phyloP scores from a whole-genome alignment of 306 rosid genomes.

The Oxytropis ochrocephala region DNA sequence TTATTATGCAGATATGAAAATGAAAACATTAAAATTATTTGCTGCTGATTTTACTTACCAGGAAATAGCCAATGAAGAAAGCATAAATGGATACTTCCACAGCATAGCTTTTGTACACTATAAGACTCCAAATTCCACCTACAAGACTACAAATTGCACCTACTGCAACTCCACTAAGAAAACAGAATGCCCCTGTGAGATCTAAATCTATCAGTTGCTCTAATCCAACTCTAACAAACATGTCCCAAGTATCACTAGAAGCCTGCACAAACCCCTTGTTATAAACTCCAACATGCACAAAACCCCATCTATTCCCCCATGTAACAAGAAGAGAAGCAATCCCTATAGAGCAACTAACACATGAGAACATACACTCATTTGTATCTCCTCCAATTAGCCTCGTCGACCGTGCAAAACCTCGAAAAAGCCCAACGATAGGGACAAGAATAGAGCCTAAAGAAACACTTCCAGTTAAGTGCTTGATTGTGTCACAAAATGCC shows the following conservation, averaged over 20 bases:
- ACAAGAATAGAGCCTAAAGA: conserved; percentile 53
- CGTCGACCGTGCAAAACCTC: conserved; percentile 46
- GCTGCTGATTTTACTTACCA: conserved; percentile 43
- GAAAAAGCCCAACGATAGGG: conserved; percentile 39
- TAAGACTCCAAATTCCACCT: conserved; percentile 60
- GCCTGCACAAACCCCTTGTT: conserved; percentile 66
- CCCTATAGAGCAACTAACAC: conserved; percentile 56
- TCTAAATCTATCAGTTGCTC: conserved; percentile 46
- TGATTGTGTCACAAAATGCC: conserved; percentile 44
- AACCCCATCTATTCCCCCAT: conserved; percentile 73
- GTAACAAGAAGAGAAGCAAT: conserved; percentile 45
- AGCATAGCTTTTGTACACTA: conserved; percentile 48
- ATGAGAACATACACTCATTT: conserved; percentile 67
- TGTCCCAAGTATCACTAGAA: conserved; percentile 55
- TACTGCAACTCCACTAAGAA: conserved; percentile 51
- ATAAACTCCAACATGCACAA: conserved; percentile 58
- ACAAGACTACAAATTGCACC: conserved; percentile 59
- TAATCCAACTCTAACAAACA: conserved; percentile 42
- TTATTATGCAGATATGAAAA: not conserved
- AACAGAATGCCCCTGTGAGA: conserved; percentile 69
- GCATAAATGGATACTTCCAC: conserved; percentile 50
- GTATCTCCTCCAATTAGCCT: conserved; percentile 47
- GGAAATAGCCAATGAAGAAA: conserved; percentile 71
- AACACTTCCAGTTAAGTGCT: conserved; percentile 45
- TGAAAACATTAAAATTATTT: not conserved